Evolutionary conservation across 2,329 filamentous ascomycete genomes (phyloP).

Genomic region (Cladosporium sp.): DNA sequence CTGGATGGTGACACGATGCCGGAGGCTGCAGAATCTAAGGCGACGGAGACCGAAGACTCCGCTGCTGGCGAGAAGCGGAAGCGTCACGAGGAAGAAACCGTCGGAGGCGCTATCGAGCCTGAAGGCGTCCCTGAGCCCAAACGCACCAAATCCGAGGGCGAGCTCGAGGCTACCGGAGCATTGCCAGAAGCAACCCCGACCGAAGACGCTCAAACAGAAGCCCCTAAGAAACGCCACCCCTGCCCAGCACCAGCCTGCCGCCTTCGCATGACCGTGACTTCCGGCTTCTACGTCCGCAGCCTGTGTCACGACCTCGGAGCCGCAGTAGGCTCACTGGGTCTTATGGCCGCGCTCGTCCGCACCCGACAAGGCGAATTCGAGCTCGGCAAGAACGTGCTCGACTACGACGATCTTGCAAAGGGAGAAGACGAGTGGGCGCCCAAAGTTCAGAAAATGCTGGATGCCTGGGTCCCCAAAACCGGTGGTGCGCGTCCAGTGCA

Average conservation of each 20-base stretch:
- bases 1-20: conserved; percentile 32
- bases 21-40: conserved; percentile 9
- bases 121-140: conserved; percentile 30
- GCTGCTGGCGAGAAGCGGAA: conserved; percentile 27
- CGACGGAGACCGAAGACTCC: conserved; percentile 14
- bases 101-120: conserved; percentile 11
- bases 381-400: conserved; percentile 69
- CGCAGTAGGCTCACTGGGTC: conserved; percentile 72
- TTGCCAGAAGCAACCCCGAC: conserved; percentile 10
- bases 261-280: conserved; percentile 87
- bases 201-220: conserved; percentile 10
- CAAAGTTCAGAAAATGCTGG: conserved; percentile 57
- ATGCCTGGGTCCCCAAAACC: conserved; percentile 37
- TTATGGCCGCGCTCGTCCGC: conserved; percentile 82
- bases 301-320: conserved; percentile 88
- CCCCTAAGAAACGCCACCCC: conserved; percentile 10
- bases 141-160: conserved; percentile 34
- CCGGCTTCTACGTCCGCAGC: conserved; percentile 93
- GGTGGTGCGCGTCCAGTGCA: conserved; percentile 3
- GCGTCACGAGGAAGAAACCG: conserved; percentile 25
- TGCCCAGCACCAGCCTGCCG: conserved; percentile 66
- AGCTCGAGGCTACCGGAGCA: conserved; percentile 12
- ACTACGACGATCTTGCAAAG: conserved; percentile 70
- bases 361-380: conserved; percentile 78
- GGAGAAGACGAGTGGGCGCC: conserved; percentile 82